phyloP scores from a whole-genome alignment of 768 basidiomycete genomes.

The Lactarius sanguifluus region DNA sequence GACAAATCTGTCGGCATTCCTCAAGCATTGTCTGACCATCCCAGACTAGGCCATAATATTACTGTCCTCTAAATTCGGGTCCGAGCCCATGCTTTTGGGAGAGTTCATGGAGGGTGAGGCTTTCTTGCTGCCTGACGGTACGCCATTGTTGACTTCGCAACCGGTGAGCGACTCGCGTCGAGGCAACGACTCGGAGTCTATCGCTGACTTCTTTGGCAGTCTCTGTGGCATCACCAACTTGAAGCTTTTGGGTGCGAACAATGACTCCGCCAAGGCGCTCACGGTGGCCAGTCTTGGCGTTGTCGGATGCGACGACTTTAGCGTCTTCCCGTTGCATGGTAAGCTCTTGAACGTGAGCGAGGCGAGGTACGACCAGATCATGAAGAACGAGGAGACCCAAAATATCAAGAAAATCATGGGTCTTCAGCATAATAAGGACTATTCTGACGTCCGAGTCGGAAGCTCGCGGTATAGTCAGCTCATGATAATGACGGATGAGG shows the following conservation, averaged over 20 bases:
- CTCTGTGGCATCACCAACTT: constrained; percentile 77
- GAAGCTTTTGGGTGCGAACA: constrained; percentile 93
- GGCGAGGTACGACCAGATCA: constrained; percentile 92
- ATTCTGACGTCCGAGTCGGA: constrained; percentile 48
- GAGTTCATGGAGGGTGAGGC: constrained; percentile 66
- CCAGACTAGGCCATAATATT: constrained; percentile 82
- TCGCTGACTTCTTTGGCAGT: constrained; percentile 41
- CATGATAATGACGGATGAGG: constrained; percentile 99
- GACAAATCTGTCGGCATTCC: constrained; percentile 31
- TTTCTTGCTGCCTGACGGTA: constrained; percentile 4
- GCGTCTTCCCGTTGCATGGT: constrained; percentile 92
- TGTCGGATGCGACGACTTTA: constrained; percentile 94
- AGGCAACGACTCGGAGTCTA: neutral
- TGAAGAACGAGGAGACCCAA: constrained; percentile 97
- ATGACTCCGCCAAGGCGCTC: constrained; percentile 96
- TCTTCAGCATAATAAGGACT: constrained; percentile 90
- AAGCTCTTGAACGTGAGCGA: constrained; percentile 97
- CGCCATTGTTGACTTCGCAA: constrained; percentile 41
- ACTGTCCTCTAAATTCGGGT: constrained; percentile 84
- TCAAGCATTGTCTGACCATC: too few species aligned
- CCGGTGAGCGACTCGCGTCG: constrained; percentile 48
- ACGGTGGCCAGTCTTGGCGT: constrained; percentile 94
- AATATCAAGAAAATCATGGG: constrained; percentile 99
- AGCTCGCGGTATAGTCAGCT: constrained; percentile 88
- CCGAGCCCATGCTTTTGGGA: constrained; percentile 75